These are phyloP conservation scores for Rhizopus stolonifer DNA, from an alignment of 371 early-diverging fungal species.

Conservation along the genomic window DNA sequence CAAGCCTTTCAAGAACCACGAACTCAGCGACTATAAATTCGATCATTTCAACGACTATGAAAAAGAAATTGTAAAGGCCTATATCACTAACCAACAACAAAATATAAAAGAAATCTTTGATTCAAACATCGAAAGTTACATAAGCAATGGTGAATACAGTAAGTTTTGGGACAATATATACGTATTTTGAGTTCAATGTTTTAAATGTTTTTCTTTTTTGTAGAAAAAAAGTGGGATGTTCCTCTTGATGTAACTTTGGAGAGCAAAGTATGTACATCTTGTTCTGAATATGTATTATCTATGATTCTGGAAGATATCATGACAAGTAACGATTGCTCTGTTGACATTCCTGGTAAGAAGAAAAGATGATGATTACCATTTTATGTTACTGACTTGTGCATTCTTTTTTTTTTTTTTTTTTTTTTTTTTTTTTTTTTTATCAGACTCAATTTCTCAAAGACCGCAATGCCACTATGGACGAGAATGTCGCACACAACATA, in stretches of 20 bases:
- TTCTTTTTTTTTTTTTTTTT: no score
- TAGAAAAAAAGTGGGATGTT: conserved; percentile 37
- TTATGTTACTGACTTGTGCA: not conserved
- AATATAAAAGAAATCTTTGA: conserved; percentile 26
- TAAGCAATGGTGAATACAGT: conserved; percentile 25
- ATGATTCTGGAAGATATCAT: conserved; percentile 29
- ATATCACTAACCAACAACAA: conserved; percentile 17
- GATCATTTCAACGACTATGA: conserved; percentile 28
- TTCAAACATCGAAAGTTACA: conserved; percentile 20
- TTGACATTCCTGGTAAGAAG: conserved; percentile 19
- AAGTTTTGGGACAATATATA: no score
- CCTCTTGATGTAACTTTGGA: conserved; percentile 25
- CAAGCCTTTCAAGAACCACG: conserved; percentile 25
- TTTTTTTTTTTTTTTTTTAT: not conserved
- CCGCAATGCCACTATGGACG: conserved; percentile 44
- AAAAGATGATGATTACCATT: not conserved
- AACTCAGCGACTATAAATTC: conserved; percentile 4
- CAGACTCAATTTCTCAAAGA: conserved; percentile 11
- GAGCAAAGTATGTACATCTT: conserved; percentile 37
- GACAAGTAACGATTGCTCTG: conserved; percentile 1
- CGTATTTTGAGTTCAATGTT: no score
- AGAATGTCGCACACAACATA: conserved; percentile 37
- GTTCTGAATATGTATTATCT: conserved; percentile 28
- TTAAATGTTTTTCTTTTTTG: not conserved
- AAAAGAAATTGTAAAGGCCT: conserved; percentile 22